A percentile compares a stretch with the other conserved stretches of the same genome.
Evolutionary conservation across 2,329 filamentous ascomycete species (phyloP).

Genomic region (Beauveria australis): DNA sequence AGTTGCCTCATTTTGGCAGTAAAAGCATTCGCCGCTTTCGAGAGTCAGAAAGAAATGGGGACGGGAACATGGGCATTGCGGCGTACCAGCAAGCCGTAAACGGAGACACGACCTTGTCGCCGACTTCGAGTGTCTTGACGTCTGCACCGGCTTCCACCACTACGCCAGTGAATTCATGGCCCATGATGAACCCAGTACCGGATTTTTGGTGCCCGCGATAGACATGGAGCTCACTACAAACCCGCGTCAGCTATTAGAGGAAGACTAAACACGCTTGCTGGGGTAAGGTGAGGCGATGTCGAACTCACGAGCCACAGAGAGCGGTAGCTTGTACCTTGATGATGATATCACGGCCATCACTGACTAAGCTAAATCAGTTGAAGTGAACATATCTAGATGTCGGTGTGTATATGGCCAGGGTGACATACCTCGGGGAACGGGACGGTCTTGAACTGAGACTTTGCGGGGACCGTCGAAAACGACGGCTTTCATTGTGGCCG

Average conservation of each 20-base stretch:
- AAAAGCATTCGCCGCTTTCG: conserved; percentile 60
- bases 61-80: not conserved
- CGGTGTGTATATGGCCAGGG: not conserved
- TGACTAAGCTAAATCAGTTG: conserved; percentile 36
- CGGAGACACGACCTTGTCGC: conserved; percentile 73
- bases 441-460: conserved; percentile 69
- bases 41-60: conserved; percentile 1
- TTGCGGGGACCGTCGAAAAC: conserved; percentile 74
- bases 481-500: conserved; percentile 72
- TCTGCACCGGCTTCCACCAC: conserved; percentile 59
- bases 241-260: not conserved
- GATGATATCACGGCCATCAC: conserved; percentile 66
- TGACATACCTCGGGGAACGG: conserved; percentile 55
- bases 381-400: not conserved
- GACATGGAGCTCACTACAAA: conserved; percentile 67
- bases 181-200: conserved; percentile 57
- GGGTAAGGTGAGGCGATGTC: not conserved
- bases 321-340: conserved; percentile 78
- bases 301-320: conserved; percentile 73
- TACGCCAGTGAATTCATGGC: conserved; percentile 80
- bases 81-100: conserved; percentile 73
- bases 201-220: conserved; percentile 75
- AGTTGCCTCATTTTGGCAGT: conserved; percentile 68
- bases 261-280: not conserved
- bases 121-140: conserved; percentile 61